Percentiles rank a stretch among this genome's conserved stretches.
Evolutionary conservation across 805 yeast species (phyloP).

Genomic region (Candida wancherniae): DNA sequence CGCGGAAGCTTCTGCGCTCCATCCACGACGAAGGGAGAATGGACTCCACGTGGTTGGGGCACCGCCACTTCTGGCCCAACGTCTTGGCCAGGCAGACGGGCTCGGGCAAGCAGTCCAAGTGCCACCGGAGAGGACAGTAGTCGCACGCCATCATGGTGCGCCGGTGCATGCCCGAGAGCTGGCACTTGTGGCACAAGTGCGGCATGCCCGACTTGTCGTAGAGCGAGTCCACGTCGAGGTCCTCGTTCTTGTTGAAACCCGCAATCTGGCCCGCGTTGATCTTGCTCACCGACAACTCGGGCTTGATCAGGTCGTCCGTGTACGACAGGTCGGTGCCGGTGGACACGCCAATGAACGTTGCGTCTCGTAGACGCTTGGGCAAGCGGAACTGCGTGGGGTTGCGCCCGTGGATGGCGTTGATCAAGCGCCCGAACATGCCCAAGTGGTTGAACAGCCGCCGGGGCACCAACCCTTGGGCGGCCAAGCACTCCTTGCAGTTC

Average conservation of each 20-base stretch:
- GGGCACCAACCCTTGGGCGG: conserved; percentile 31
- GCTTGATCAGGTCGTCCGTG: conserved; percentile 44
- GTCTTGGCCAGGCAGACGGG: conserved; percentile 72
- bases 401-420: conserved; percentile 62
- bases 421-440: conserved; percentile 53
- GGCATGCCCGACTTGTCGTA: conserved; percentile 68
- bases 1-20: conserved; percentile 44
- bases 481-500: conserved; percentile 76
- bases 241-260: conserved; percentile 43
- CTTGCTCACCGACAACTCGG: conserved; percentile 41
- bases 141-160: conserved; percentile 69
- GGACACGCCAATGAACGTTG: conserved; percentile 62
- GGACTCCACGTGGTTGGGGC: conserved; percentile 76
- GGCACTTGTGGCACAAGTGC: conserved; percentile 71
- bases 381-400: conserved; percentile 42
- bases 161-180: conserved; percentile 54
- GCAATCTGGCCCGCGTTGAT: conserved; percentile 30
- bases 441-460: conserved; percentile 25
- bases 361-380: conserved; percentile 64
- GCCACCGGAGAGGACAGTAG: conserved; percentile 81
- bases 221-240: conserved; percentile 56
- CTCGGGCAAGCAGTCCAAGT: conserved; percentile 76
- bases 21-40: conserved; percentile 37
- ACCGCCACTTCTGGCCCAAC: conserved; percentile 79
- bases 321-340: conserved; percentile 71